Evolutionary conservation across 2,329 filamentous ascomycete species (phyloP), one percentile per base, ranked within the genome.

Genomic region (Stylonectria norvegica): DNA sequence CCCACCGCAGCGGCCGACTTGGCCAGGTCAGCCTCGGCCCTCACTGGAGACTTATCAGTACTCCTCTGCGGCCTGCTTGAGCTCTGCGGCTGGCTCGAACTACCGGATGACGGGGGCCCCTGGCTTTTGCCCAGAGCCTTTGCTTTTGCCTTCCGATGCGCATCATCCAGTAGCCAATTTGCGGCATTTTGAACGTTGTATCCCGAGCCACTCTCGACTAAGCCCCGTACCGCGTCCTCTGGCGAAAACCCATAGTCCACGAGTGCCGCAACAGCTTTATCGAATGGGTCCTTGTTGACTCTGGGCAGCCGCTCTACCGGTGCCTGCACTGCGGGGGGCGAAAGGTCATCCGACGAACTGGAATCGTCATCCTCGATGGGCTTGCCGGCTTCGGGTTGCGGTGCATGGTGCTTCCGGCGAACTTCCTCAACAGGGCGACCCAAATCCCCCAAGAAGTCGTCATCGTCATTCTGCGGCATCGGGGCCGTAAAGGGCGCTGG

Each of bases 241-340:
- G 82, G 76, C 0, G 88, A 81, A 55, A 98, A 98, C 1, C 93
- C 93, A 79, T 97, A 97, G 52, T 96, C 91, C 3, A 96, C 81
- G 18, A 98, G 70, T 61, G 97, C 89, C 8, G 87, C 88, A 18
- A 97, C 79, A 8, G 89, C 87, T 51, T 78, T 80, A 57, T 95
- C 89, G 42, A 85, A 82, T 1, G 66, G 49, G 44, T 70, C 63
- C 50, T 64, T 57, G 25, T 53, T 57, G 14, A 54, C 43, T 29
- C 44, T 56, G 5, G 55, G 49, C 10, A 45, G 45, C 31, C 56
- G 52, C 32, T 55, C 50, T 10, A 42, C 17, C 31, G 45, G 55
- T n/a, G n/a, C n/a, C 20, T 47, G 55, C 18, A 53, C 45, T 14
- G 38, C 46, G 8, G 50, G 49, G 18, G 43, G 41, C 5, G 40